Conservation (phyloP, 306 rosid genomes). For the Fagus crenata region DNA sequence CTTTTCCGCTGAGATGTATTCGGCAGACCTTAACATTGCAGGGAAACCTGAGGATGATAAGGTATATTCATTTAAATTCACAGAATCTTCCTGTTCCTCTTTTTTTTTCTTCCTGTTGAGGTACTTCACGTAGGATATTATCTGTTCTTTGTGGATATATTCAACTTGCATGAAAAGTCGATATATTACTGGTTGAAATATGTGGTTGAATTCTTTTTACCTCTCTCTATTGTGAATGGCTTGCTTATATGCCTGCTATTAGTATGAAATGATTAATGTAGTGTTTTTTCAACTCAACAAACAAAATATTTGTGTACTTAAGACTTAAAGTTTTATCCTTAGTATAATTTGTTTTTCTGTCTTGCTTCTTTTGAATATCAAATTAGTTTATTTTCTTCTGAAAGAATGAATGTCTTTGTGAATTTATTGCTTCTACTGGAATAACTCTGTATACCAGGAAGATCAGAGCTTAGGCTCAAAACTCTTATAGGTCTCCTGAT, state of each 20-base stretch:
- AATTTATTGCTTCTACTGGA: neutral
- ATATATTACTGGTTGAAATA: neutral
- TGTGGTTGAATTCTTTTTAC: neutral
- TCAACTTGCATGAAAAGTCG: neutral
- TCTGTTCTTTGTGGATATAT: neutral
- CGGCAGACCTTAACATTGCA: constrained; percentile 77
- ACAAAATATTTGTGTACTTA: neutral
- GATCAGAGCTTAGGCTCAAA: neutral
- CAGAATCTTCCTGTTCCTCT: constrained; percentile 11
- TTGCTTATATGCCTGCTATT: neutral
- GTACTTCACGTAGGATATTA: neutral
- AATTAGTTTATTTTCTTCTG: neutral
- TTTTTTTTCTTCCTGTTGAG: neutral
- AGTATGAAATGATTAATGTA: neutral
- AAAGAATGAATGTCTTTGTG: neutral
- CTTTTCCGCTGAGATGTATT: constrained; percentile 98
- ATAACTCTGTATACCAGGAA: neutral
- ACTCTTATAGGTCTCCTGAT: neutral
- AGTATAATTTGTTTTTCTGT: neutral
- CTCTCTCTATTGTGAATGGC: neutral
- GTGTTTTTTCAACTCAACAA: neutral
- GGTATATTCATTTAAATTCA: constrained; percentile 45
- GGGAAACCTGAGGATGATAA: constrained; percentile 99
- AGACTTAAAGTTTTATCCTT: neutral
- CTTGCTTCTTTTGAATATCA: neutral